Conservation (phyloP, 495 filamentous ascomycete species). For the Podospora anserina region DNA sequence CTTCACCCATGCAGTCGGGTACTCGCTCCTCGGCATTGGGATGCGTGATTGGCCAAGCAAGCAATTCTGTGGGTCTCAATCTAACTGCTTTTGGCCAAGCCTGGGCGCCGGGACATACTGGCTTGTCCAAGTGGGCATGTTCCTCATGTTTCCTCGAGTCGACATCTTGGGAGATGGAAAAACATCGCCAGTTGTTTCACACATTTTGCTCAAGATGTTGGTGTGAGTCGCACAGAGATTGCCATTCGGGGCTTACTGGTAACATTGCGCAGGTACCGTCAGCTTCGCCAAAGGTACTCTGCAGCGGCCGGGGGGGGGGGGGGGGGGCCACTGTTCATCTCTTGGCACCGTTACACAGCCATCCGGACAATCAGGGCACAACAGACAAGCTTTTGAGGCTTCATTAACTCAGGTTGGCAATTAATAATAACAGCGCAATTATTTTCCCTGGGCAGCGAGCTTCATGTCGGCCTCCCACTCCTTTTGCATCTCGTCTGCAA, state of each 20-base stretch:
- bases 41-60: not conserved
- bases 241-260: not conserved
- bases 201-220: not conserved
- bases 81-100: conserved; percentile 2
- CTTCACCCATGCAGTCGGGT: not conserved
- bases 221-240: not conserved
- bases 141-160: not conserved
- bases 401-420: not conserved
- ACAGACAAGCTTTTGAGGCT: not conserved
- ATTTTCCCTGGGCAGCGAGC: conserved; percentile 24
- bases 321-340: not conserved
- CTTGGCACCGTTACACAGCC: not conserved
- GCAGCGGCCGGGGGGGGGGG: not conserved
- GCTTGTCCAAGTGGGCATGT: not conserved
- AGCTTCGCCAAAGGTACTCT: not conserved
- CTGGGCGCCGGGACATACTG: not conserved
- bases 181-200: not conserved
- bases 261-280: not conserved
- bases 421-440: not conserved
- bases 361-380: not conserved
- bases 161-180: not conserved
- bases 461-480: conserved; percentile 44
- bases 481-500: conserved; percentile 38
- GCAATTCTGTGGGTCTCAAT: conserved; percentile 3
- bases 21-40: not conserved